Evolutionary conservation across 345 rosid species (phyloP), one percentile per base, ranked within the genome.

Genomic region (Anastatica hierochuntica): DNA sequence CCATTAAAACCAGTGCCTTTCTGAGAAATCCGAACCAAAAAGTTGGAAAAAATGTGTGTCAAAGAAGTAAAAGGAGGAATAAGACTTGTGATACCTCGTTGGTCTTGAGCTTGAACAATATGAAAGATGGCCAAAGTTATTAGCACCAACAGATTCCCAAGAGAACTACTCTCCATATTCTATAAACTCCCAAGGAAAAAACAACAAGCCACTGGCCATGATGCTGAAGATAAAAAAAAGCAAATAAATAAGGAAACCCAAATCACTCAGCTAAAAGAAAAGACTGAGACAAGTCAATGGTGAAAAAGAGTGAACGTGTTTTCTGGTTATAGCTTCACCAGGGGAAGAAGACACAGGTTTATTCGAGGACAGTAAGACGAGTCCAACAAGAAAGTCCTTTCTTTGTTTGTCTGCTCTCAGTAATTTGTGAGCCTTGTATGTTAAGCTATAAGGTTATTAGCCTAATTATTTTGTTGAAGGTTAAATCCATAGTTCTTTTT

Each of bases 71-170:
- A 2, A 11, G 36, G 2, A 31, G 1, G 21, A 1, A 36, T 23
- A 24, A 11, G 8, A 38, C 6, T 14, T 41, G 0, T 44, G 10
- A 20, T 45, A 72, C 72, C 76, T 41, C 35, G 10, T 66, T 45
- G 58, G 53, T 46, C 55, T 29, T 62, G 72, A 37, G 66, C 57
- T 26, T 27, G 45, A 52, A 41, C 69, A 29, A 61, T 17, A 62
- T 35, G 27, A 43, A 19, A 13, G 48, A 35, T 9, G 14, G 35
- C 21, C 9, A 53, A 61, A 12, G 48, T 16, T 43, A 36, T 18
- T 0, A 56, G 18, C 2, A 45, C 31, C 48, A 34, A 19, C 8
- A 40, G 26, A 56, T 36, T 4, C 30, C 17, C 14, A 19, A 10
- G 12, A 46, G n/a, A n/a, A n/a, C 21, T 36, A 21, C 7, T 37